Conservation (phyloP, 345 rosid genomes). For the Melaleuca quinquenervia region DNA sequence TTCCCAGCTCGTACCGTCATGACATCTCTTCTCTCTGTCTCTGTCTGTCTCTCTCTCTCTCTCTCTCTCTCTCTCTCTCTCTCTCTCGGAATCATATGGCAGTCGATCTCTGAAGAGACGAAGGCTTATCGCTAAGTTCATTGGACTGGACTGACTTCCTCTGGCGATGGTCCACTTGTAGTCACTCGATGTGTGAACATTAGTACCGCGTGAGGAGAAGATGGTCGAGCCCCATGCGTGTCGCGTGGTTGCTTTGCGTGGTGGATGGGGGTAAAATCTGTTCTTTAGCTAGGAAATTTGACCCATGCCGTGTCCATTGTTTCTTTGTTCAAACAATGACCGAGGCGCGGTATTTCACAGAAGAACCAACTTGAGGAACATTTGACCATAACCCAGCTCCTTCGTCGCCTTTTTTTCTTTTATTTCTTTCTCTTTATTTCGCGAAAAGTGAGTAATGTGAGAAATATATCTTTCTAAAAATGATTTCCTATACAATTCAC, state of each 20-base stretch:
- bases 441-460: too few relatives aligned
- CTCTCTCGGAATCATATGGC: not conserved
- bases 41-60: not conserved
- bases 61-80: not conserved
- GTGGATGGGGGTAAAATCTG: not conserved
- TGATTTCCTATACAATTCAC: not conserved
- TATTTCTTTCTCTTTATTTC: too few relatives aligned
- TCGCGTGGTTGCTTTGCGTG: not conserved
- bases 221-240: not conserved
- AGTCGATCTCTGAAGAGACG: not conserved
- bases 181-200: not conserved
- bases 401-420: too few relatives aligned
- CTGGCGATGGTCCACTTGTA: not conserved
- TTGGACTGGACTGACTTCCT: not conserved
- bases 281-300: not conserved
- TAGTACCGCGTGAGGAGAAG: not conserved
- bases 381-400: too few relatives aligned
- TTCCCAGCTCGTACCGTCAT: not conserved
- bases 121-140: not conserved
- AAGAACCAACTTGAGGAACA: too few relatives aligned
- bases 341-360: too few relatives aligned
- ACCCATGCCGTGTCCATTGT: too few relatives aligned
- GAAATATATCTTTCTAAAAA: too few relatives aligned
- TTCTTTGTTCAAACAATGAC: too few relatives aligned
- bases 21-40: too few relatives aligned